Conservation (phyloP, 2,329 filamentous ascomycete species). For the Akanthomyces muscarius region DNA sequence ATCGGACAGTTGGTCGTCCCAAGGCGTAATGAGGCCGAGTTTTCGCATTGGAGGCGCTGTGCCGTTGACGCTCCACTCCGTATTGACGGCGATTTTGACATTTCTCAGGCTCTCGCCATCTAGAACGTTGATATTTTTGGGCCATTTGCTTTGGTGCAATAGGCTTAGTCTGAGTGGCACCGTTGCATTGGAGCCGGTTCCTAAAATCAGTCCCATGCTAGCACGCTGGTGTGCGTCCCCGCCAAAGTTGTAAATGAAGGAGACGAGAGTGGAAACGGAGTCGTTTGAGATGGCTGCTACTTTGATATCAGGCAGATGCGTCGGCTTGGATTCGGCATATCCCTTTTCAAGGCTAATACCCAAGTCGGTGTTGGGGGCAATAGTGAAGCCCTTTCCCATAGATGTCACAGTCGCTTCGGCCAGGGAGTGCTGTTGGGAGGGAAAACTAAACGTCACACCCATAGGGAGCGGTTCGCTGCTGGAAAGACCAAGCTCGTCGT, state of each 20-base stretch:
- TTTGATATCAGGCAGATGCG: slow-evolving; percentile 58
- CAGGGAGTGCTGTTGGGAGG: slow-evolving; percentile 61
- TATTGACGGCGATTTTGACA: slow-evolving; percentile 72
- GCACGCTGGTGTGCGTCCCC: slow-evolving; percentile 59
- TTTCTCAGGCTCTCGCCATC: slow-evolving; percentile 44
- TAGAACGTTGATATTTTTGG: slow-evolving; percentile 44
- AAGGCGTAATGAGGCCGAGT: slow-evolving; percentile 60
- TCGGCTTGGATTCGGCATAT: slow-evolving; percentile 48
- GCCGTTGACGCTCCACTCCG: slow-evolving; percentile 79
- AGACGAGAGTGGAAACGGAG: slow-evolving; percentile 73
- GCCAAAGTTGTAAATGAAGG: slow-evolving; percentile 68
- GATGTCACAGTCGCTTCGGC: slow-evolving; percentile 60
- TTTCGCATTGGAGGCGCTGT: slow-evolving; percentile 63
- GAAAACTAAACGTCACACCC: slow-evolving; percentile 68
- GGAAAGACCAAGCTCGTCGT: slow-evolving; percentile 39
- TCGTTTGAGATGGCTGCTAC: slow-evolving; percentile 79
- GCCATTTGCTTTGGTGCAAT: slow-evolving; percentile 61
- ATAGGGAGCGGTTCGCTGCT: slow-evolving; percentile 50
- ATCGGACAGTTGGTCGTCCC: slow-evolving; percentile 65
- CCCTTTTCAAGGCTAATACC: slow-evolving; percentile 55
- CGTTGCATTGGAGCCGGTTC: slow-evolving; percentile 78
- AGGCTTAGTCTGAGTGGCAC: slow-evolving; percentile 63
- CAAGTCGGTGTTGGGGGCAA: slow-evolving; percentile 57
- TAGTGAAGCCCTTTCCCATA: slow-evolving; percentile 68
- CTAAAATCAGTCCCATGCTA: slow-evolving; percentile 76